These are phyloP conservation scores for Suillus subalutaceus DNA, from an alignment of 768 basidiomycete species.

Conservation along the genomic window DNA sequence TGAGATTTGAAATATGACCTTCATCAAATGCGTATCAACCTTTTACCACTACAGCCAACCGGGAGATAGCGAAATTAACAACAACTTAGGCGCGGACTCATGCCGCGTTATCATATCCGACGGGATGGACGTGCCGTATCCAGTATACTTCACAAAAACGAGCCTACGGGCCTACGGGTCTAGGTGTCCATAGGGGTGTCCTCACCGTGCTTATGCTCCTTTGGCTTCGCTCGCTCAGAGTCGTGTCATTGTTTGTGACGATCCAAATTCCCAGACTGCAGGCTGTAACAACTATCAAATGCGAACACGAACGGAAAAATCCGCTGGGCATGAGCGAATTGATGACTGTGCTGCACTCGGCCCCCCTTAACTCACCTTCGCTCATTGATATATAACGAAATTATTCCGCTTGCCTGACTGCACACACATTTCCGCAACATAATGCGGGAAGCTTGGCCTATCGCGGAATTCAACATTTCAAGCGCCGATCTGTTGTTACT, in stretches of 20 bases:
- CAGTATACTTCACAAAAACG: not conserved
- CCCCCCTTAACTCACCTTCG: not conserved
- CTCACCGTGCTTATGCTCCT: not conserved
- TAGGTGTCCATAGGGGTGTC: not conserved
- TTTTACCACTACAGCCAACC: not conserved
- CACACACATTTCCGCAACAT: not conserved
- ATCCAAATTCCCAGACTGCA: not conserved
- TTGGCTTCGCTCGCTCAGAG: not conserved
- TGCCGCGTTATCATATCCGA: not conserved
- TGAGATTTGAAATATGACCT: not conserved
- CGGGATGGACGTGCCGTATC: not conserved
- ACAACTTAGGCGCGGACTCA: not conserved
- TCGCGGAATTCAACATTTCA: constrained; percentile 5
- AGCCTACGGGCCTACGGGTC: not conserved
- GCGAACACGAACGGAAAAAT: not conserved
- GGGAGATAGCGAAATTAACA: not conserved
- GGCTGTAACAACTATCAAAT: not conserved
- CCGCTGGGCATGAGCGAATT: not conserved
- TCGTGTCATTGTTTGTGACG: not conserved
- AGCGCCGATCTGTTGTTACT: not conserved
- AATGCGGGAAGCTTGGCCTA: not conserved
- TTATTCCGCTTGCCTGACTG: not conserved
- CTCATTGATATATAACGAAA: not conserved
- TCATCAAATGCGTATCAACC: not conserved
- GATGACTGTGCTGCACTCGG: not conserved